These are phyloP conservation scores for Russula vinacea DNA, from an alignment of 768 basidiomycete genomes.

Conservation along the genomic window DNA sequence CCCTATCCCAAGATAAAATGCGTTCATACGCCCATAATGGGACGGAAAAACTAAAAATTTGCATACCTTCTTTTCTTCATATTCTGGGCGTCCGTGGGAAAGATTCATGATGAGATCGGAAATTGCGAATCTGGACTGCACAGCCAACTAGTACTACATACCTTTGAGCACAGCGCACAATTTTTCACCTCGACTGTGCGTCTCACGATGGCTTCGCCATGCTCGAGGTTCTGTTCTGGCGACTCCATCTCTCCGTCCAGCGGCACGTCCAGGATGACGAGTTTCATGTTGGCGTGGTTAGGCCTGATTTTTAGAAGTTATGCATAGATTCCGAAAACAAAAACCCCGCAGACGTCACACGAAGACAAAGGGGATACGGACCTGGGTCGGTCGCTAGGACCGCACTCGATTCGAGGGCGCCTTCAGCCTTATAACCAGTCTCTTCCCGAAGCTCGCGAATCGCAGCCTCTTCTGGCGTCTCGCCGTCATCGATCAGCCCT, in stretches of 20 bases:
- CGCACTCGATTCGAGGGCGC: conserved; percentile 61
- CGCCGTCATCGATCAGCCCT: conserved; percentile 82
- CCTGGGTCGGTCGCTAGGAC: conserved; percentile 70
- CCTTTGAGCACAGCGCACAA: conserved; percentile 65
- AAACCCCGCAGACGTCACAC: not conserved
- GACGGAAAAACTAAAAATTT: not conserved
- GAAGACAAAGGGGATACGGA: conserved; percentile 34
- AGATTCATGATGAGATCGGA: not conserved
- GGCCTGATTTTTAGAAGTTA: conserved; percentile 51
- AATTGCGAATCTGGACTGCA: not conserved
- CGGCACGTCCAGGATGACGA: conserved; percentile 67
- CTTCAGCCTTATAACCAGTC: conserved; percentile 75
- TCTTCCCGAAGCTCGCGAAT: conserved; percentile 91
- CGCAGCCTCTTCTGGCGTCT: conserved; percentile 76
- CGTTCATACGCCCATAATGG: not conserved
- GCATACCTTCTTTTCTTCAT: conserved; percentile 58
- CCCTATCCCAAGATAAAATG: conserved; percentile 33
- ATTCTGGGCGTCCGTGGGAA: conserved; percentile 45
- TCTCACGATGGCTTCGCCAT: conserved; percentile 81
- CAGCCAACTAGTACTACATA: conserved; percentile 33
- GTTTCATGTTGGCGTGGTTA: conserved; percentile 95
- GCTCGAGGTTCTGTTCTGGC: conserved; percentile 73
- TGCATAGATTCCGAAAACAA: not conserved
- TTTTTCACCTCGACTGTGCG: conserved; percentile 66
- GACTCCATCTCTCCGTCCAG: conserved; percentile 64